A percentile compares a stretch with the other conserved stretches of the same genome.
Evolutionary conservation across 176 grass and related monocot genomes (phyloP).

Genomic region (Zea mays): Zm-B73-REFERENCE-NAM-5.0 NC_050098.1:53377001-53377500

Average conservation of each 20-base stretch:
- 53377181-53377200: not conserved
- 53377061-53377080: not conserved
- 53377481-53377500: slow-evolving; percentile 1
- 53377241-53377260: not conserved
- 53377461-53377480: not conserved
- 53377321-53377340: not conserved
- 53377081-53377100: not conserved
- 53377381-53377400: not conserved
- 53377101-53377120: not conserved
- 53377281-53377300: slow-evolving; percentile 1
- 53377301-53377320: not conserved
- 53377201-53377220: not conserved
- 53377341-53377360: not conserved
- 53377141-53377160: slow-evolving; percentile 10
- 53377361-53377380: not conserved
- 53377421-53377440: not conserved
- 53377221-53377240: not conserved
- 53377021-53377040: slow-evolving; percentile 13
- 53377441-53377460: not conserved
- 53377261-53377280: not conserved
- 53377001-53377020: not conserved
- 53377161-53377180: not conserved
- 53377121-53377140: not conserved
- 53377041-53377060: not conserved
- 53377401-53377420: not conserved